Evolutionary conservation across 306 rosid species (phyloP).

Genomic region (Dryas drummondii): DNA sequence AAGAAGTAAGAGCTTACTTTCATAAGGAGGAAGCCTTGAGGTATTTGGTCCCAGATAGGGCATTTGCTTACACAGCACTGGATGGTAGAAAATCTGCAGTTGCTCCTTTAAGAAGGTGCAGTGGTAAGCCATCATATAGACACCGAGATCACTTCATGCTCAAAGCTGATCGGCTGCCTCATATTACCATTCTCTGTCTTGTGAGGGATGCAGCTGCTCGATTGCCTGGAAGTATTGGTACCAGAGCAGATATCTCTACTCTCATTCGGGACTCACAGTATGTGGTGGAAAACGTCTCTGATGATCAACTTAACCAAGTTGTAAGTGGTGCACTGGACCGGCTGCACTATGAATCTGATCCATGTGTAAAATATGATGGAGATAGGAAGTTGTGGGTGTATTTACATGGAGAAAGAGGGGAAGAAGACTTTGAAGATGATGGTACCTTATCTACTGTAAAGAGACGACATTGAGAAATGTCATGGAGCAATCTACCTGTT

Average conservation of each 20-base stretch:
- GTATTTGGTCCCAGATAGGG: slow-evolving; percentile 64
- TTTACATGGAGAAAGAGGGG: slow-evolving; percentile 66
- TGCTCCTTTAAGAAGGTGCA: slow-evolving; percentile 59
- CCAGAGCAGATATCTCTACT: slow-evolving; percentile 68
- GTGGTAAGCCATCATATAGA: slow-evolving; percentile 61
- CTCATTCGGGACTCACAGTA: slow-evolving; percentile 67
- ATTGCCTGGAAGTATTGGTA: slow-evolving; percentile 74
- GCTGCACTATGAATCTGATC: slow-evolving; percentile 70
- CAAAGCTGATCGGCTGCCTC: slow-evolving; percentile 57
- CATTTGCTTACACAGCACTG: slow-evolving; percentile 63
- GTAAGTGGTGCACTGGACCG: slow-evolving; percentile 62
- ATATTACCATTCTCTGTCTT: slow-evolving; percentile 59
- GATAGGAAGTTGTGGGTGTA: slow-evolving; percentile 69
- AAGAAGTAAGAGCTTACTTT: slow-evolving; percentile 59
- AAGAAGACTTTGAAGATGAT: slow-evolving; percentile 68
- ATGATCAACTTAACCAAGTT: slow-evolving; percentile 52
- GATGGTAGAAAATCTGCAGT: slow-evolving; percentile 70
- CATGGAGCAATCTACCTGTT: neutral
- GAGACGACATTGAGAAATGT: slow-evolving; percentile 29
- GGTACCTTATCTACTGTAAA: slow-evolving; percentile 56
- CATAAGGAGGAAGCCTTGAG: slow-evolving; percentile 66
- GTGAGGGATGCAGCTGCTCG: slow-evolving; percentile 77
- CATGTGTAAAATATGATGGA: slow-evolving; percentile 59
- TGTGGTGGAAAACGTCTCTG: slow-evolving; percentile 58
- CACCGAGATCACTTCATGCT: slow-evolving; percentile 63